phyloP scores from a whole-genome alignment of 805 yeast genomes.

The Wickerhamiella allomyrinae region DNA sequence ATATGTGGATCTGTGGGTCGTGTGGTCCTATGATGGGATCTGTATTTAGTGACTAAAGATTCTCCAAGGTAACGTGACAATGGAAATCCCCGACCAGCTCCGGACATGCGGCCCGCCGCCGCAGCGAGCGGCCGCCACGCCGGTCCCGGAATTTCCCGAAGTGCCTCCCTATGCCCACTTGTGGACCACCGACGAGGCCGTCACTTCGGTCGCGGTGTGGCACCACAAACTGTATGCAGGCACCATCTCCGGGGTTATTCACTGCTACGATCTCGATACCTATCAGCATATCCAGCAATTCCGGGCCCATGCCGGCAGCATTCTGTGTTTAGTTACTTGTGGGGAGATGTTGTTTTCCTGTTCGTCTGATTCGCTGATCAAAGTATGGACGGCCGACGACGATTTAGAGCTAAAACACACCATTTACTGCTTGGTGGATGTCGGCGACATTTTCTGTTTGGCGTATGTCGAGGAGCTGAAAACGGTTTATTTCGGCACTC shows the following conservation, averaged over 20 bases:
- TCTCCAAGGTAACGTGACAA: background rate
- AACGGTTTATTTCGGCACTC: constrained; percentile 74
- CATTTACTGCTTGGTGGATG: constrained; percentile 69
- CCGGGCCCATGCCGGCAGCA: constrained; percentile 58
- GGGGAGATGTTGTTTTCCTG: constrained; percentile 60
- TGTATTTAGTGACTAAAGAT: background rate
- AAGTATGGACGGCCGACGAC: constrained; percentile 45
- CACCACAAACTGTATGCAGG: constrained; percentile 54
- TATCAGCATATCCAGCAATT: constrained; percentile 42
- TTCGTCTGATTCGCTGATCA: constrained; percentile 78
- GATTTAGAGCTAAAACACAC: constrained; percentile 36
- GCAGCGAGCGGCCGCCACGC: background rate
- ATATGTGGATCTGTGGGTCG: too few species aligned
- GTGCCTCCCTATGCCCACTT: constrained; percentile 34
- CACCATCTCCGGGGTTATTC: constrained; percentile 69
- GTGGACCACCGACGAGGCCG: constrained; percentile 64
- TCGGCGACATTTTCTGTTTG: constrained; percentile 85
- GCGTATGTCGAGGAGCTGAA: constrained; percentile 47
- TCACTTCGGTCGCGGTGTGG: constrained; percentile 39
- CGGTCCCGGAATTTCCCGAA: background rate
- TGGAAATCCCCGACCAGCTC: background rate
- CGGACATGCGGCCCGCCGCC: constrained; percentile 1
- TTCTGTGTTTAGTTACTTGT: constrained; percentile 41
- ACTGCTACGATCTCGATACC: constrained; percentile 52
- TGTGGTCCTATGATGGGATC: too few species aligned